These are phyloP conservation scores for Carex myosuroides DNA, from an alignment of 176 grass and related monocot genomes.

Conservation along the genomic window DNA sequence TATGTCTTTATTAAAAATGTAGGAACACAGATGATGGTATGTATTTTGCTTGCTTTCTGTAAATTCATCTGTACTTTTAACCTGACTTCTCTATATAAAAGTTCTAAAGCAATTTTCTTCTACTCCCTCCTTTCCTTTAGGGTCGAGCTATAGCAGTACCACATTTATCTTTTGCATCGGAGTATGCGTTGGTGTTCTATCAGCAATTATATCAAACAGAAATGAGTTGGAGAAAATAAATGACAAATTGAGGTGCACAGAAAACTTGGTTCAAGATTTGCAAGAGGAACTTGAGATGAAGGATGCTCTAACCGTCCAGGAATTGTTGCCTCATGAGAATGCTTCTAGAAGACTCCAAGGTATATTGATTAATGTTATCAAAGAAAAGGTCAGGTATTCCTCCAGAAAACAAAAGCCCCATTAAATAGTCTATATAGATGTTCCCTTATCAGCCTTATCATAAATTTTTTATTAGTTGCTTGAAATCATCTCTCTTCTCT, in stretches of 20 bases:
- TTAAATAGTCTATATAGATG: not conserved
- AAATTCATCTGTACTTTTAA: not conserved
- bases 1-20: not conserved
- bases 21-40: not conserved
- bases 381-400: not conserved
- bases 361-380: not conserved
- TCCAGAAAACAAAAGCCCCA: not conserved
- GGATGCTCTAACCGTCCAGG: conserved; percentile 71
- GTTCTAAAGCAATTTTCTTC: not conserved
- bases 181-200: conserved; percentile 61
- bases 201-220: conserved; percentile 56
- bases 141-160: not conserved
- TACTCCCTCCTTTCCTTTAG: not conserved
- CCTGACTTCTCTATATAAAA: not conserved
- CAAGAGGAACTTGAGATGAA: conserved; percentile 95
- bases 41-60: not conserved
- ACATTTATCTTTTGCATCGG: conserved; percentile 47
- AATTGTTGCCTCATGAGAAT: conserved; percentile 41
- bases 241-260: conserved; percentile 47
- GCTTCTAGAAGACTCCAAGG: conserved; percentile 1
- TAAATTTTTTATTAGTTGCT: not conserved
- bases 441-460: not conserved
- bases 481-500: not conserved
- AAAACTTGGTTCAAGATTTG: conserved; percentile 93
- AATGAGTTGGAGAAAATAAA: conserved; percentile 63